phyloP scores from a whole-genome alignment of 2,329 filamentous ascomycete genomes.

The Xylaria sp. region DNA sequence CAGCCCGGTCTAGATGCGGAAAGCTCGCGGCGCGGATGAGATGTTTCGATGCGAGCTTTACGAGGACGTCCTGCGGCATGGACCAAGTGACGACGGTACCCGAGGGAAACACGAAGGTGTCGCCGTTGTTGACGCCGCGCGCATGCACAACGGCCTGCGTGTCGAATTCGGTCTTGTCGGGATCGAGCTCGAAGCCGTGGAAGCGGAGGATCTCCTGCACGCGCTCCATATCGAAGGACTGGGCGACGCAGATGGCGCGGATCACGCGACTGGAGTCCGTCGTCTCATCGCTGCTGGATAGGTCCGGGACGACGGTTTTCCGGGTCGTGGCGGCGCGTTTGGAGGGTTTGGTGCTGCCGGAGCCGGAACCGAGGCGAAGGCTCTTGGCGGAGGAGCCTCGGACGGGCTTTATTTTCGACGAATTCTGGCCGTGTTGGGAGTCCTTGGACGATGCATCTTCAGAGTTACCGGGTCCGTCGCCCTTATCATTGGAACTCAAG shows the following conservation, averaged over 20 bases:
- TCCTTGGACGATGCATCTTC: constrained; percentile 5
- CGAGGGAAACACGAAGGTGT: constrained; percentile 93
- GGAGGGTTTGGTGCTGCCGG: constrained; percentile 61
- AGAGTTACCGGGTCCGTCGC: constrained; percentile 1
- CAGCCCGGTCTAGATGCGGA: constrained; percentile 64
- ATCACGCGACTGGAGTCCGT: constrained; percentile 40
- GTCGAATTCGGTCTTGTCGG: constrained; percentile 56
- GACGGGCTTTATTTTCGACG: constrained; percentile 42
- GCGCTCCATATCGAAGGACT: constrained; percentile 59
- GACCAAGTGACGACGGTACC: constrained; percentile 93
- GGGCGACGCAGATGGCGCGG: constrained; percentile 57
- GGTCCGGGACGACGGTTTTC: constrained; percentile 27
- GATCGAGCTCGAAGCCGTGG: constrained; percentile 58
- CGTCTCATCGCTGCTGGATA: constrained; percentile 35
- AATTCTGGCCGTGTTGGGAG: constrained; percentile 15
- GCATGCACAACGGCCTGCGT: constrained; percentile 59
- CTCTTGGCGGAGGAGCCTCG: constrained; percentile 53
- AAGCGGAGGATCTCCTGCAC: constrained; percentile 52
- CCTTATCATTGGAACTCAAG: constrained; percentile 38
- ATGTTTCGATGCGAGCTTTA: constrained; percentile 62
- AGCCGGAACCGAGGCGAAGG: constrained; percentile 66
- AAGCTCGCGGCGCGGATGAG: constrained; percentile 71
- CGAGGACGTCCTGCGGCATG: constrained; percentile 68
- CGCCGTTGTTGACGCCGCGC: constrained; percentile 60
- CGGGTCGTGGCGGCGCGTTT: constrained; percentile 40